phyloP scores from a whole-genome alignment of 2,329 filamentous ascomycete genomes.

The Ramularia endophylla region DNA sequence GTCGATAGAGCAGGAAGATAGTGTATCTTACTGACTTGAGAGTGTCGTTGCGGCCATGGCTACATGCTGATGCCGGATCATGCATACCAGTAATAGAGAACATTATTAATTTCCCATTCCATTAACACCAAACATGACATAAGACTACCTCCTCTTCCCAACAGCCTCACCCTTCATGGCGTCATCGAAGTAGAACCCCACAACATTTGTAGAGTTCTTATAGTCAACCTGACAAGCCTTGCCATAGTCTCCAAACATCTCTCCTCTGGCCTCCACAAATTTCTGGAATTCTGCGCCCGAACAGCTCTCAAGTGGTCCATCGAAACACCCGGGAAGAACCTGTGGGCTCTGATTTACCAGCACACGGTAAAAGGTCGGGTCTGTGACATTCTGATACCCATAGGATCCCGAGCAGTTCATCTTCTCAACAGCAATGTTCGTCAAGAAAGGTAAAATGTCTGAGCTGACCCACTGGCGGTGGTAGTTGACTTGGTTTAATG shows the following conservation, averaged over 20 bases:
- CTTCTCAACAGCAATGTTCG: conserved; percentile 61
- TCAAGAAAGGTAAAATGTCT: conserved; percentile 58
- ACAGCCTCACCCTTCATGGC: conserved; percentile 17
- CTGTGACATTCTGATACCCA: conserved; percentile 43
- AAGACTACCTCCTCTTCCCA: conserved; percentile 11
- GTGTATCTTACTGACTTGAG: no score
- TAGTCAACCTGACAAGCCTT: conserved; percentile 39
- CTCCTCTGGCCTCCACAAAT: conserved; percentile 39
- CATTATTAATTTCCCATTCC: no score
- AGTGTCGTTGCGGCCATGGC: no score
- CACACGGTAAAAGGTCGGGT: conserved; percentile 43
- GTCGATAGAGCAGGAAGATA: no score
- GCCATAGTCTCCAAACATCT: conserved; percentile 40
- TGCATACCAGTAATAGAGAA: no score
- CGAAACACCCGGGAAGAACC: conserved; percentile 42
- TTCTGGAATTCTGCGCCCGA: conserved; percentile 38
- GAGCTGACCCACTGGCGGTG: conserved; percentile 59
- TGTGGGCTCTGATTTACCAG: conserved; percentile 48
- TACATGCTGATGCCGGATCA: no score
- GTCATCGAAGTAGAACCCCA: conserved; percentile 23
- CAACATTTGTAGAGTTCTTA: conserved; percentile 38
- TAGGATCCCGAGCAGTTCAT: conserved; percentile 54
- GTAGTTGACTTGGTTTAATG: conserved; percentile 56
- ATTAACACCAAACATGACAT: no score
- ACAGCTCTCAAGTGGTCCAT: conserved; percentile 49